Evolutionary conservation across 495 filamentous ascomycete genomes (phyloP), one percentile per base, ranked within the genome.

Genomic region (Aspergillus sparsus): DNA sequence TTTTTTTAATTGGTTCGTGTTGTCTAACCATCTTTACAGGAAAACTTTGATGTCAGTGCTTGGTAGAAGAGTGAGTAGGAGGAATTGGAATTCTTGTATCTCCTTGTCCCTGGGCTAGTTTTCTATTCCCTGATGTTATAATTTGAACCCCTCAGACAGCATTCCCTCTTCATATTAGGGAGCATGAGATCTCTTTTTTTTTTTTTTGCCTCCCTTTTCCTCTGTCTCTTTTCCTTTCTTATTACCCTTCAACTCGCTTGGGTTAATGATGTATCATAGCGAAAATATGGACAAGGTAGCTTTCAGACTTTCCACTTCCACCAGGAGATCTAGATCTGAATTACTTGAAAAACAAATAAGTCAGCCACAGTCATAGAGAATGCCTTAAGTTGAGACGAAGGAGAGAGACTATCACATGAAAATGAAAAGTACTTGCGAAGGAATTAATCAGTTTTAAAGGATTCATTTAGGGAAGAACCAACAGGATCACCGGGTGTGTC

Each of bases 31-130:
- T 2, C 10, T 21, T 36, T 41, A 60, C 64, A 92, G 87, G 89
- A 91, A 74, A 89, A 87, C 67, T 91, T 90, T 60, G 88, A 92
- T 62, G 88, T 92, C 31, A 80, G 78, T 65, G 88, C 88, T 13
- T 92, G 89, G 89, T 92, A 82, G 49, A 16, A 6, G 39, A 42
- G 42, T 3, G 35, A 36, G 37, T 5, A 4, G 7, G 37, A 41
- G 37, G 37, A 5, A 10, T 41, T 41, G 37, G 13, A 18, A 18
- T 47, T 55, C 35, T 8, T 56, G 13, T 44, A 33, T 61, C 4
- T 55, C 16, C 21, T 39, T 16, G 9, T 57, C 39, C 18, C 47
- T 33, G 34, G n/a, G 21, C 33, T 53, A 15, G 21, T 57, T 36
- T 51, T 55, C 18, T 57, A 54, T 58, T 36, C 34, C 35, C 42